These are phyloP conservation scores for Phallus indusiatus DNA, from an alignment of 768 basidiomycete genomes.

Conservation along the genomic window DNA sequence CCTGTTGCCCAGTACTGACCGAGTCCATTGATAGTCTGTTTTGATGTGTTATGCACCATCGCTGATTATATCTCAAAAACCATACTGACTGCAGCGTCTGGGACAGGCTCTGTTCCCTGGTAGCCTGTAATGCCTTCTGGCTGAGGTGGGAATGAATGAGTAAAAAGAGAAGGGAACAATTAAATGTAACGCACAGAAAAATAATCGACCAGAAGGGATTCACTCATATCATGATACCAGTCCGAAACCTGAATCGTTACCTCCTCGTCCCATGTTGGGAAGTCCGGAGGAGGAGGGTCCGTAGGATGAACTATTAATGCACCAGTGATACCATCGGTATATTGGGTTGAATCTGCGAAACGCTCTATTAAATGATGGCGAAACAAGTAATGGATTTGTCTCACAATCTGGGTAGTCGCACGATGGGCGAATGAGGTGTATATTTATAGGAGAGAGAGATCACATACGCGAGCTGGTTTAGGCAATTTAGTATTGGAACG, in stretches of 20 bases:
- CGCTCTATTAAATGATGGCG: background rate
- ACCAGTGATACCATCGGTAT: conserved; percentile 43
- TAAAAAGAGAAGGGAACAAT: background rate
- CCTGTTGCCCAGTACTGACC: conserved; percentile 20
- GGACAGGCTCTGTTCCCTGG: conserved; percentile 27
- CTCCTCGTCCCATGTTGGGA: conserved; percentile 30
- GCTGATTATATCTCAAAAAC: background rate
- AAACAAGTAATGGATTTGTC: background rate
- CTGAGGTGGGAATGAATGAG: conserved; percentile 7
- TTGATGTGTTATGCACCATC: background rate
- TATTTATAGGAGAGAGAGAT: background rate
- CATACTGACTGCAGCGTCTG: conserved; percentile 25
- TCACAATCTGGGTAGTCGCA: conserved; percentile 12
- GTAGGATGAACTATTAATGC: conserved; percentile 37
- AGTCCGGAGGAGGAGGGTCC: conserved; percentile 20
- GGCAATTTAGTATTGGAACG: background rate
- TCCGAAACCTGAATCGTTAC: conserved; percentile 28
- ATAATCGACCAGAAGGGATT: conserved; percentile 18
- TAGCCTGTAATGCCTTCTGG: conserved; percentile 22
- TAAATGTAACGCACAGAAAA: conserved; percentile 11
- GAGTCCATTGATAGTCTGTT: conserved; percentile 23
- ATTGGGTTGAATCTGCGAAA: conserved; percentile 20
- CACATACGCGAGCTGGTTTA: conserved; percentile 19
- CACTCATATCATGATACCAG: conserved; percentile 22
- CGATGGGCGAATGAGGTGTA: background rate